These are phyloP conservation scores for Peltaster fructicola DNA, from an alignment of 2,329 filamentous ascomycete genomes.

Conservation along the genomic window DNA sequence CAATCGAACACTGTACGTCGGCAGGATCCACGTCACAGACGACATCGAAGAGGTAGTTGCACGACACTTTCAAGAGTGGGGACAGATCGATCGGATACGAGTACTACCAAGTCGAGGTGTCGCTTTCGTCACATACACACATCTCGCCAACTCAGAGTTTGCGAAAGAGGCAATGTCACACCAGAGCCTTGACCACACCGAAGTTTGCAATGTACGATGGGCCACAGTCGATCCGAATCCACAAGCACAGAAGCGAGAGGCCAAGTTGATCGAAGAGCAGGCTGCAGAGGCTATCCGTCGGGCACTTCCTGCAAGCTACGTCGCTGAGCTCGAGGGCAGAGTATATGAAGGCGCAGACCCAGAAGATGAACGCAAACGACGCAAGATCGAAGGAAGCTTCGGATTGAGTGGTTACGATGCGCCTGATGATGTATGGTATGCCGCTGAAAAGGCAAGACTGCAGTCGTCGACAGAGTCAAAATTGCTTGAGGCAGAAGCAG, in stretches of 20 bases:
- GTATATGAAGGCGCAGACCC: constrained; percentile 38
- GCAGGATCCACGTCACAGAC: constrained; percentile 84
- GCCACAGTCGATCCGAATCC: constrained; percentile 94
- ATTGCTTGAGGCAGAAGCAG: constrained; percentile 28
- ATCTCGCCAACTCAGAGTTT: constrained; percentile 78
- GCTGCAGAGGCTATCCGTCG: constrained; percentile 83
- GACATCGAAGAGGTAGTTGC: constrained; percentile 95
- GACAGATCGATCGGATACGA: constrained; percentile 68
- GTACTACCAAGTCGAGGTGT: constrained; percentile 82
- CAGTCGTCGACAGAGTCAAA: constrained; percentile 46
- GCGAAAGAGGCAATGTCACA: constrained; percentile 77
- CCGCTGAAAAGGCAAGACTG: constrained; percentile 51
- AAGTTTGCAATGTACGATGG: constrained; percentile 92
- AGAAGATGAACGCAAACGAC: constrained; percentile 59
- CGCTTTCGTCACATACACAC: constrained; percentile 85
- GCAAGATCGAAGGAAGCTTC: constrained; percentile 78
- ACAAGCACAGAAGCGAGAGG: constrained; percentile 82
- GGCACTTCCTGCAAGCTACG: constrained; percentile 74
- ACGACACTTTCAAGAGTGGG: constrained; percentile 93
- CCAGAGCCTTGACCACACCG: constrained; percentile 76
- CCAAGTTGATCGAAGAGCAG: constrained; percentile 77
- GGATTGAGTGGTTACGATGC: constrained; percentile 84
- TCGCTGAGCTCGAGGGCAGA: constrained; percentile 83
- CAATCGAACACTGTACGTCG: constrained; percentile 86
- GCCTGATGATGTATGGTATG: constrained; percentile 86